Evolutionary conservation across 2,329 filamentous ascomycete species (phyloP).

Genomic region (Fusarium coffeatum): DNA sequence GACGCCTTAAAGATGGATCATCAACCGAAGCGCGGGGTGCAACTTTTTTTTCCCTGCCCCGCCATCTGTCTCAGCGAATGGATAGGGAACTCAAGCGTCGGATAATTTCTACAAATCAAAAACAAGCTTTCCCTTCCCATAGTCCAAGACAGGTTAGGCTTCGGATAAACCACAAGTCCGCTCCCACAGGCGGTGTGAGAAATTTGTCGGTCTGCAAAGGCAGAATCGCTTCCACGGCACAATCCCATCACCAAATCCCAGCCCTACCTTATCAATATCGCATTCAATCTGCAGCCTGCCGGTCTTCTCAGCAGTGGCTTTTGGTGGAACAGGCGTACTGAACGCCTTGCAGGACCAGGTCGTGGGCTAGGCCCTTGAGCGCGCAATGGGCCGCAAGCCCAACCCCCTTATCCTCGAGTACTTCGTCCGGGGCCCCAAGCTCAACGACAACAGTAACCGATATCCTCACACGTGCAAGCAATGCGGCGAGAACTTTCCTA

Average conservation of each 20-base stretch:
- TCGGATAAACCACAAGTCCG: constrained; percentile 44
- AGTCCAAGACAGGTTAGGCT: neutral
- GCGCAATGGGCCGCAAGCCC: constrained; percentile 81
- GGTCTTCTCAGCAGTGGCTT: constrained; percentile 23
- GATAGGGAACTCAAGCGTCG: constrained; percentile 1
- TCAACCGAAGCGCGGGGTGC: constrained; percentile 20
- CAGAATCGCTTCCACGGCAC: constrained; percentile 51
- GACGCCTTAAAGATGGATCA: constrained; percentile 3
- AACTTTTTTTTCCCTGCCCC: constrained; percentile 32
- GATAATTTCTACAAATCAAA: constrained; percentile 37
- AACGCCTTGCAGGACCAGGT: constrained; percentile 37
- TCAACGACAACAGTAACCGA: constrained; percentile 89
- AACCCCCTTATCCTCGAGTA: constrained; percentile 88
- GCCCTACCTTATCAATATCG: constrained; percentile 25
- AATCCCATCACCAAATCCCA: constrained; percentile 45
- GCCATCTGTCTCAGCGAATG: constrained; percentile 7
- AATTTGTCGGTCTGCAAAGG: constrained; percentile 57
- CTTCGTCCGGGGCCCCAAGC: constrained; percentile 87
- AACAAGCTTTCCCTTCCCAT: neutral
- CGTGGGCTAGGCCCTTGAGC: constrained; percentile 41
- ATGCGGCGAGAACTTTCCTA: constrained; percentile 89
- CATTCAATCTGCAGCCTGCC: constrained; percentile 19
- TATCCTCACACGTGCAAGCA: constrained; percentile 92
- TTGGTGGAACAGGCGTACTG: constrained; percentile 34
- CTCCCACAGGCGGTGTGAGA: constrained; percentile 53